phyloP scores from a whole-genome alignment of 2,329 filamentous ascomycete genomes.

The Aspergillus aculeatinus region DNA sequence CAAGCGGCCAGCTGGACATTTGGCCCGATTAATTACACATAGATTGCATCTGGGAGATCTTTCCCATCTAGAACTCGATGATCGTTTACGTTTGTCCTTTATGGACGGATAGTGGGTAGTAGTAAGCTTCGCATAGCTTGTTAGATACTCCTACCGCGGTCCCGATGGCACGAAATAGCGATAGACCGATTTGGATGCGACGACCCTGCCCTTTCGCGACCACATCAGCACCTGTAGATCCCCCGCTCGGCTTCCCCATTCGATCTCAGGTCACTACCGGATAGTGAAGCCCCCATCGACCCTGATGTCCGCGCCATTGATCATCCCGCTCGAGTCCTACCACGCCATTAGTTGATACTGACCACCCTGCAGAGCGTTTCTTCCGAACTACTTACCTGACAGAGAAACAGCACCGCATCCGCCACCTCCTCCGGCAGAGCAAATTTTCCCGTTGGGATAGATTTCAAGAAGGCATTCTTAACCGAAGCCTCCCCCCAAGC shows the following conservation, averaged over 20 bases:
- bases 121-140: not conserved
- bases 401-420: slow-evolving; percentile 41
- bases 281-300: slow-evolving; percentile 44
- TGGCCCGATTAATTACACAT: not conserved
- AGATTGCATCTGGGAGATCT: not conserved
- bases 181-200: not conserved
- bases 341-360: not conserved
- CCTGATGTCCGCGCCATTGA: slow-evolving; percentile 43
- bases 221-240: not conserved
- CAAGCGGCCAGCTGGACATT: not conserved
- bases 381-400: slow-evolving; percentile 28
- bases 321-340: slow-evolving; percentile 43
- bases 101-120: not conserved
- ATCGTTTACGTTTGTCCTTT: not conserved
- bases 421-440: slow-evolving; percentile 42
- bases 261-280: slow-evolving; percentile 15
- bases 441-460: slow-evolving; percentile 43
- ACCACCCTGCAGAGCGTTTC: not conserved
- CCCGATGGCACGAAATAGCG: not conserved
- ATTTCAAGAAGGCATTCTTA: slow-evolving; percentile 36
- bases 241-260: not conserved
- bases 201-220: not conserved
- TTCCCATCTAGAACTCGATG: not conserved
- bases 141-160: not conserved
- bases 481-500: slow-evolving; percentile 41